phyloP scores from a whole-genome alignment of 192 early-diverging fungal genomes.

The Spinellus fusiger region DNA sequence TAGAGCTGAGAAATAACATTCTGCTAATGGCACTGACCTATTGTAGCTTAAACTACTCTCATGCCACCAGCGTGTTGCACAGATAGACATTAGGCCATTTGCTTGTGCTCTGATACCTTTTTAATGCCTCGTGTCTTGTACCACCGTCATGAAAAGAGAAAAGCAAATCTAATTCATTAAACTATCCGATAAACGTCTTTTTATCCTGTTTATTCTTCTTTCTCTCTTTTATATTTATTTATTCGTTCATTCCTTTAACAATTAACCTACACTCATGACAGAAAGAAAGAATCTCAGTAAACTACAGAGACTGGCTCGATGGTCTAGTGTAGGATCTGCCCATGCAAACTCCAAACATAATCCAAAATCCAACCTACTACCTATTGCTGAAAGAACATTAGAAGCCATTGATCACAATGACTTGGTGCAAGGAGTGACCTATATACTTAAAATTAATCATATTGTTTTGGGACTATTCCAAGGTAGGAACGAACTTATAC shows the following conservation, averaged over 20 bases:
- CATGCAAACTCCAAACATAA: neutral
- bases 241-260: neutral
- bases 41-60: neutral
- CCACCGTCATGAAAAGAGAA: neutral
- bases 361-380: neutral
- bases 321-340: neutral
- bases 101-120: neutral
- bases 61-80: neutral
- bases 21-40: too few relatives aligned
- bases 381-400: neutral
- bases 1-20: too few relatives aligned
- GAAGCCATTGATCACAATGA: slow-evolving; percentile 2
- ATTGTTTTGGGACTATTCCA: slow-evolving; percentile 29
- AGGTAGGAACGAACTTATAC: slow-evolving; percentile 9
- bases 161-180: neutral
- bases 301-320: neutral
- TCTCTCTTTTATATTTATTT: neutral
- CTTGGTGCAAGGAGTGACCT: slow-evolving; percentile 26
- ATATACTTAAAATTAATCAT: slow-evolving; percentile 28
- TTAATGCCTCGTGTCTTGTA: neutral
- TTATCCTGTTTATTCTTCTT: neutral
- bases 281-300: neutral
- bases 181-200: neutral
- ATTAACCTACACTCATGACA: neutral
- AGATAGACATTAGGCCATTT: neutral